phyloP scores from a whole-genome alignment of 345 rosid genomes.

The Odontarrhena argentea region DNA sequence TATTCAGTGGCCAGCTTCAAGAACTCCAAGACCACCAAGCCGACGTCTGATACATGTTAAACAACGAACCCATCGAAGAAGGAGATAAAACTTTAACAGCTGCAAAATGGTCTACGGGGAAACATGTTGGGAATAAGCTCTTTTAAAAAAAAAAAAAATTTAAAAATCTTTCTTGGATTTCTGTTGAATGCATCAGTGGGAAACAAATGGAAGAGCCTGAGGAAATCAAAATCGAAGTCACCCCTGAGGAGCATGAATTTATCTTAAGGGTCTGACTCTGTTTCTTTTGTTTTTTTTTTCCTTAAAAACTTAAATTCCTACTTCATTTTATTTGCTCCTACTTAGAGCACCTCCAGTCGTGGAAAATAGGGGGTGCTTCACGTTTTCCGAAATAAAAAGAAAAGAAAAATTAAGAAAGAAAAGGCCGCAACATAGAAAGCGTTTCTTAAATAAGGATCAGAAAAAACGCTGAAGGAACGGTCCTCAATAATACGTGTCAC shows the following conservation, averaged over 20 bases:
- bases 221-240: conserved; percentile 42
- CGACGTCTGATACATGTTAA: neutral
- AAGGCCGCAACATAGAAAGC: too few species aligned
- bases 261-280: conserved; percentile 56
- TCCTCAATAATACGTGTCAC: too few species aligned
- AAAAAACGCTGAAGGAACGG: too few species aligned
- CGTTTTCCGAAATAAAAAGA: too few species aligned
- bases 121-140: neutral
- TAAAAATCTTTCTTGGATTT: neutral
- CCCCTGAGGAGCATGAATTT: conserved; percentile 77
- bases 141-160: neutral
- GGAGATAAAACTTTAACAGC: neutral
- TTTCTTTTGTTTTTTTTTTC: neutral
- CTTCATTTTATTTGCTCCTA: neutral
- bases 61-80: neutral
- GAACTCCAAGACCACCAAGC: neutral
- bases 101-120: neutral
- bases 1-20: neutral
- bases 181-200: conserved; percentile 6
- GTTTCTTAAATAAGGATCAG: too few species aligned
- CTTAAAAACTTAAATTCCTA: neutral
- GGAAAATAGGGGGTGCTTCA: too few species aligned
- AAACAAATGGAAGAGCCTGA: conserved; percentile 8
- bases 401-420: too few species aligned
- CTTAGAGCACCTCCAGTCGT: too few species aligned